Percentiles rank a stretch among this genome's conserved stretches.
phyloP scores from a whole-genome alignment of 2,329 filamentous ascomycete species.

The Fusarium sp. region DNA sequence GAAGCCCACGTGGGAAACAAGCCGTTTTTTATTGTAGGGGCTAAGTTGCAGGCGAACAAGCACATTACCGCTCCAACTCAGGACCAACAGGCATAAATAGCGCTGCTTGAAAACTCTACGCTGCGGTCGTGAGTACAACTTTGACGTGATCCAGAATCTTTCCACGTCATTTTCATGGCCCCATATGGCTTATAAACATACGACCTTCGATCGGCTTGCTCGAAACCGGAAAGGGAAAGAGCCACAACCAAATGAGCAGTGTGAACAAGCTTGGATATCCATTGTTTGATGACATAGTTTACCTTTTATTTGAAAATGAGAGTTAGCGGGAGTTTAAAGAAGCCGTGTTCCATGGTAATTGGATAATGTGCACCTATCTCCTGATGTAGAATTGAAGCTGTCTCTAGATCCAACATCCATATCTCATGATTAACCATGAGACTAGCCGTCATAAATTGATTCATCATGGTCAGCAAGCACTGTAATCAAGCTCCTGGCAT shows the following conservation, averaged over 20 bases:
- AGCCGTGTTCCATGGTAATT: constrained; percentile 9
- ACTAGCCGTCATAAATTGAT: neutral
- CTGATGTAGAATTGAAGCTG: neutral
- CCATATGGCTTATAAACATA: constrained; percentile 13
- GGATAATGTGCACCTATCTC: neutral
- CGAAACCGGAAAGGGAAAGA: neutral
- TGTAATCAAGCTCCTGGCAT: constrained; percentile 21
- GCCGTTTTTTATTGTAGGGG: constrained; percentile 16
- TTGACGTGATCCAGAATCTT: constrained; percentile 34
- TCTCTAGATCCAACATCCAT: neutral
- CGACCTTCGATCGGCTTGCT: constrained; percentile 18
- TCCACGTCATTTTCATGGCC: constrained; percentile 33
- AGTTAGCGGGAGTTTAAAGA: constrained; percentile 36
- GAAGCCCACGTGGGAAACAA: constrained; percentile 38
- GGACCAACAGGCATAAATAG: constrained; percentile 12
- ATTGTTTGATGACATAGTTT: constrained; percentile 3
- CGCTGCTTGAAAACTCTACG: constrained; percentile 3
- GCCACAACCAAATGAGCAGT: neutral
- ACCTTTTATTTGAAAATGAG: constrained; percentile 12
- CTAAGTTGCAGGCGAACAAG: constrained; percentile 26
- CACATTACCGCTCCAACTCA: constrained; percentile 24
- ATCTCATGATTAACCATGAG: neutral
- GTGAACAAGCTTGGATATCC: neutral
- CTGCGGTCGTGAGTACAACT: constrained; percentile 1
- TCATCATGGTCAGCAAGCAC: constrained; percentile 27